phyloP scores from a whole-genome alignment of 2,329 filamentous ascomycete species.

The Mariannaea elegans region DNA sequence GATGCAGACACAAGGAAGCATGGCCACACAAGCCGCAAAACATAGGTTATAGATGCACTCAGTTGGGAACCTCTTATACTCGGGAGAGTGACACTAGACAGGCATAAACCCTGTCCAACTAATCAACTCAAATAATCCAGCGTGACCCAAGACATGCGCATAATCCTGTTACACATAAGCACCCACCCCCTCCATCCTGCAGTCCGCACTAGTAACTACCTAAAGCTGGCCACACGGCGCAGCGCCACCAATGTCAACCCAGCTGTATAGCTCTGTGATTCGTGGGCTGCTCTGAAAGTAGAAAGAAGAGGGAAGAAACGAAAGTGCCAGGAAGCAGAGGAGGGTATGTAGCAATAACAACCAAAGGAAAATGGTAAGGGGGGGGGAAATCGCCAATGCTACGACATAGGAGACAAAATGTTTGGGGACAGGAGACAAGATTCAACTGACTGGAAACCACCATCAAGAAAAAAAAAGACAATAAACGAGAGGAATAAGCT shows the following conservation, averaged over 20 bases:
- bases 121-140: neutral
- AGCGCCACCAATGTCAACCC: neutral
- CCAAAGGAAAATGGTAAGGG: neutral
- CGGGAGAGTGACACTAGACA: neutral
- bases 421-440: too few relatives aligned
- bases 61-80: too few relatives aligned
- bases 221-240: constrained; percentile 7
- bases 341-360: neutral
- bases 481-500: too few relatives aligned
- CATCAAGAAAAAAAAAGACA: neutral
- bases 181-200: constrained; percentile 1
- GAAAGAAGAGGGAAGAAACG: neutral
- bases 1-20: neutral
- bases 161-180: neutral
- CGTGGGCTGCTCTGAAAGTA: neutral
- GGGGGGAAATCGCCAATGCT: too few relatives aligned
- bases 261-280: neutral
- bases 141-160: constrained; percentile 13
- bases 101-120: neutral
- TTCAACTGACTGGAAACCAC: too few relatives aligned
- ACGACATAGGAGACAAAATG: neutral
- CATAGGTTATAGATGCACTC: too few relatives aligned
- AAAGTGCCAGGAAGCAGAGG: neutral
- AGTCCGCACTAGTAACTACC: neutral
- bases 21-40: neutral